A percentile compares a stretch with the other conserved stretches of the same genome.
Evolutionary conservation across 2,329 filamentous ascomycete genomes (phyloP).

Genomic region (Fusarium sororula): DNA sequence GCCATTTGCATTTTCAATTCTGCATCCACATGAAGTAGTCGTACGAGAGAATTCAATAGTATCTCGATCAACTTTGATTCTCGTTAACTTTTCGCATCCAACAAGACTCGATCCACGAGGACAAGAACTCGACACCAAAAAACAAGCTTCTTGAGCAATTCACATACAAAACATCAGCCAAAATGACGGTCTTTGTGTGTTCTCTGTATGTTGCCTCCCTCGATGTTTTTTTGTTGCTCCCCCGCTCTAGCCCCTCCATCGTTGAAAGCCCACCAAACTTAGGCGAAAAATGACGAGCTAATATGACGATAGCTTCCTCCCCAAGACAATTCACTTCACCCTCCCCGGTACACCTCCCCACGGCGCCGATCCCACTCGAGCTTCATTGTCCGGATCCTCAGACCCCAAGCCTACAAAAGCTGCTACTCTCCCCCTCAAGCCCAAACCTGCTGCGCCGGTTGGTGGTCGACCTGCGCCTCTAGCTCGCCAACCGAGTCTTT

Average conservation of each 20-base stretch:
- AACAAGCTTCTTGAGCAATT: constrained; percentile 8
- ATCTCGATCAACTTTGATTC: constrained; percentile 10
- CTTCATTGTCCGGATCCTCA: constrained; percentile 41
- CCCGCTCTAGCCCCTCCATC: constrained; percentile 23
- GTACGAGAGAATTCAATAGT: constrained; percentile 34
- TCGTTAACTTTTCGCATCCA: neutral
- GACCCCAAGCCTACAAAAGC: constrained; percentile 17
- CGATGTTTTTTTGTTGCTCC: constrained; percentile 6
- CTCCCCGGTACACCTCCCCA: constrained; percentile 64
- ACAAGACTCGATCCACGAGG: neutral
- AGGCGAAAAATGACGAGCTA: constrained; percentile 18
- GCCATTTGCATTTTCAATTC: neutral
- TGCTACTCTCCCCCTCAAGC: neutral
- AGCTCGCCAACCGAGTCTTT: constrained; percentile 62
- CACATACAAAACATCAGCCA: constrained; percentile 33
- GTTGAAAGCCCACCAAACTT: constrained; percentile 6
- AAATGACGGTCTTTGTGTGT: constrained; percentile 54
- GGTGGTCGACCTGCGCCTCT: constrained; percentile 40
- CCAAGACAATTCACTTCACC: constrained; percentile 90
- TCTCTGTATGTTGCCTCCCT: constrained; percentile 49
- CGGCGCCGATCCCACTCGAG: constrained; percentile 45
- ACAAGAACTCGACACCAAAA: neutral
- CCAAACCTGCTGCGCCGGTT: constrained; percentile 7
- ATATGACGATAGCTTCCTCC: constrained; percentile 74
- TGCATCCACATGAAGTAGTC: constrained; percentile 39